Base-by-base conservation (phyloP, 2,329 filamentous ascomycete genomes). In the Rutstroemia sp. region DNA sequence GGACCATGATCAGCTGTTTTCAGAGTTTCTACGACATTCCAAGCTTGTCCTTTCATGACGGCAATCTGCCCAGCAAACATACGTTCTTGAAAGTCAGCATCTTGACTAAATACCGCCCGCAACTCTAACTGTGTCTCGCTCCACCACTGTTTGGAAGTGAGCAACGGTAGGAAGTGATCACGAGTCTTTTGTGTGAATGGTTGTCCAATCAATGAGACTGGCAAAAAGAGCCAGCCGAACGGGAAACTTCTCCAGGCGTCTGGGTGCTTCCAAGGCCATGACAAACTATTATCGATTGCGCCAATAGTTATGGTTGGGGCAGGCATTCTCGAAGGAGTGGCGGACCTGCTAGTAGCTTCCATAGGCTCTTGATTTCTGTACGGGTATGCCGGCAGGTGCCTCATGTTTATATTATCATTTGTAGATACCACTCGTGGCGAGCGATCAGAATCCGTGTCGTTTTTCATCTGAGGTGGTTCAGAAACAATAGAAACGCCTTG, bases 51-150 rank as follows among this genome's bases (percentile, higher is more conserved):
- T 73, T 99, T 99, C 90, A 99, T 96, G 58, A 99, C 94, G 1
- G 94, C 92, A 60, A 99, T 95, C 69, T 99, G 94, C 63, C 89
- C 85, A n/a, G 90, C 90, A 73, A 96, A 99, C 94, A 99, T 99
- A 72, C 89, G 87, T 74, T 99, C 94, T 70, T 97, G 90, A 72
- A 99, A 99, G 72, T 99, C 94, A 2, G 87, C 84, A 71, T 99
- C 94, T 69, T 95, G 83, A 63, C 89, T 86, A 70, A 99, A 99
- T 47, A 96, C 86, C 60, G 84, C 82, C 54, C 94, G 88, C 40
- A 99, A 76, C 21, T 90, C 88, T 58, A 89, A 76, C 66, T 95
- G 91, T 4, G 94, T 99, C 65, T 96, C 90, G 61, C 86, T 89
- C 94, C 94, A 99, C 94, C 94, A 99, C 52, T 88, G 82, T 25